Conservation (phyloP, 345 rosid species). For the Citrus trifoliata region DNA sequence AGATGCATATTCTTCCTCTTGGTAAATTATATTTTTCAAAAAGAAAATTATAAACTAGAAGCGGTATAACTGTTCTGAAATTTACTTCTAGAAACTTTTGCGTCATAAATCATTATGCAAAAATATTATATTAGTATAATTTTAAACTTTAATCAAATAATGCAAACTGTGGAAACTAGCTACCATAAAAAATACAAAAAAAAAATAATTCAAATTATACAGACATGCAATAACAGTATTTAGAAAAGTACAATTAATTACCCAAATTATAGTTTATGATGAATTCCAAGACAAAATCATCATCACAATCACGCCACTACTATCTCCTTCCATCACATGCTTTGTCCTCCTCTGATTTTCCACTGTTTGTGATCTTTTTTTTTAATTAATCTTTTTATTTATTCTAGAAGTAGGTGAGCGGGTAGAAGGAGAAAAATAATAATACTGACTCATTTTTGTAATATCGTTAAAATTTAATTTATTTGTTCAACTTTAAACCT, state of each 20-base stretch:
- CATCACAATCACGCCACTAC: constrained; percentile 30
- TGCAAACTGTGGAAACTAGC: neutral
- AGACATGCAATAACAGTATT: neutral
- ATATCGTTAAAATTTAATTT: neutral
- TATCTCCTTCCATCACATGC: constrained; percentile 34
- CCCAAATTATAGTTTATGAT: constrained; percentile 23
- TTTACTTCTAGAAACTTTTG: neutral
- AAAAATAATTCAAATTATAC: neutral
- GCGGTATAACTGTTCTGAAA: too few relatives aligned
- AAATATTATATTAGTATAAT: neutral
- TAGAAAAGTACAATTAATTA: neutral
- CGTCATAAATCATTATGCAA: neutral
- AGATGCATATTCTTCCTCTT: too few relatives aligned
- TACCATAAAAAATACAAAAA: neutral
- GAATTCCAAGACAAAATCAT: constrained; percentile 44
- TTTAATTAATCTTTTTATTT: neutral
- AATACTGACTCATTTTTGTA: too few relatives aligned
- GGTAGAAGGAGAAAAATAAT: neutral
- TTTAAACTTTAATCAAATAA: neutral
- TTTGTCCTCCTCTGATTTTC: constrained; percentile 6
- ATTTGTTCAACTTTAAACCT: too few relatives aligned
- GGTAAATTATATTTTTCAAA: too few relatives aligned
- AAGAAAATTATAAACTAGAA: too few relatives aligned
- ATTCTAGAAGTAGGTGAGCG: neutral
- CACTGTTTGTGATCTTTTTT: neutral